These are phyloP conservation scores for Diaporthe ampelina DNA, from an alignment of 2,329 filamentous ascomycete species.

Conservation along the genomic window DNA sequence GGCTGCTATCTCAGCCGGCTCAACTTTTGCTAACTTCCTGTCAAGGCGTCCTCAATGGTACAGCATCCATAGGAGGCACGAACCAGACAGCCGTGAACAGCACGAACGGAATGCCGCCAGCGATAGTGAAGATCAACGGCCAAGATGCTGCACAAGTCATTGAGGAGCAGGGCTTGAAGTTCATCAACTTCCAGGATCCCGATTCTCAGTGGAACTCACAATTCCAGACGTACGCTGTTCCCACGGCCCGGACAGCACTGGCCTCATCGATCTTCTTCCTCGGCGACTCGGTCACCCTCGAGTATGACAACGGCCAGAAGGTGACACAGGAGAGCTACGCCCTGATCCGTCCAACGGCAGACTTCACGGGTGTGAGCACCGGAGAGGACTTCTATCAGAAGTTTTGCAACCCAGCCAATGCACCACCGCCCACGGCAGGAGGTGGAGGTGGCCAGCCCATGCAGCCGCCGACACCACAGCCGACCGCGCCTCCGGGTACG, in stretches of 20 bases:
- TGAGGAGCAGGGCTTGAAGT: conserved; percentile 59
- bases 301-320: conserved; percentile 51
- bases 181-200: conserved; percentile 65
- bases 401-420: conserved; percentile 50
- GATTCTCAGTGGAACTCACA: conserved; percentile 66
- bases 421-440: conserved; percentile 34
- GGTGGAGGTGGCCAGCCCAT: conserved; percentile 17
- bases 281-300: conserved; percentile 49
- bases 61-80: conserved; percentile 45
- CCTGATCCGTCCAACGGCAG: conserved; percentile 44
- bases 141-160: conserved; percentile 64
- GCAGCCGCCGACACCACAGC: conserved; percentile 7
- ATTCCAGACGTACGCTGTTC: conserved; percentile 49
- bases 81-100: conserved; percentile 30
- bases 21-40: conserved; percentile 6
- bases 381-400: conserved; percentile 54
- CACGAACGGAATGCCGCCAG: conserved; percentile 54
- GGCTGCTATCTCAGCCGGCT: background rate
- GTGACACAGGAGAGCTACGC: conserved; percentile 48
- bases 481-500: conserved; percentile 33
- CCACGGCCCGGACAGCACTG: conserved; percentile 43
- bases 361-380: conserved; percentile 50
- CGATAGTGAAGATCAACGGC: conserved; percentile 70
- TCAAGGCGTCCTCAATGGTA: conserved; percentile 52
- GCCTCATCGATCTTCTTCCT: conserved; percentile 48